Evolutionary conservation across 192 early-diverging fungal species (phyloP).

Genomic region (Coemansia interrupta): DNA sequence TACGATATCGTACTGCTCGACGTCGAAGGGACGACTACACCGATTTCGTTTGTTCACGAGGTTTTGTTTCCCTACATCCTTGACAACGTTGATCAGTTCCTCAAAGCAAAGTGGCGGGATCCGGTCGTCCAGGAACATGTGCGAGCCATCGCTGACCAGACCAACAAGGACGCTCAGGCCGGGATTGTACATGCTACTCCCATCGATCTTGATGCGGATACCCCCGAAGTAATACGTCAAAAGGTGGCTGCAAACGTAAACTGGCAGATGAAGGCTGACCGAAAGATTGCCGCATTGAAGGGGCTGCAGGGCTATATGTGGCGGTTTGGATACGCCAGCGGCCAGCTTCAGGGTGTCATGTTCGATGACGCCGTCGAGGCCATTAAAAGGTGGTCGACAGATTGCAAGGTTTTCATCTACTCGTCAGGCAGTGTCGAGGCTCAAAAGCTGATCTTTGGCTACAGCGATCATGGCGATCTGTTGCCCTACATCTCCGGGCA

Average conservation of each 20-base stretch:
- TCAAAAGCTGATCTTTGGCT: constrained; percentile 90
- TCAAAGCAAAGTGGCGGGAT: constrained; percentile 58
- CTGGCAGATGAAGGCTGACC: constrained; percentile 82
- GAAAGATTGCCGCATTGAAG: constrained; percentile 88
- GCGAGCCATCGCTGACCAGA: constrained; percentile 55
- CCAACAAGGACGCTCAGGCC: constrained; percentile 28
- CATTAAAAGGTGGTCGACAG: constrained; percentile 66
- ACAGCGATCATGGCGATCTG: constrained; percentile 76
- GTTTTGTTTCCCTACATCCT: constrained; percentile 86
- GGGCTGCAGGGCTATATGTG: constrained; percentile 96
- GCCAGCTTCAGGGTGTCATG: constrained; percentile 71
- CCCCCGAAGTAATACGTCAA: constrained; percentile 12
- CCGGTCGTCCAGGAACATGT: constrained; percentile 46
- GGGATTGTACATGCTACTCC: constrained; percentile 8
- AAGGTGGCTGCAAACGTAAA: constrained; percentile 58
- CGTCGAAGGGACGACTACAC: constrained; percentile 94
- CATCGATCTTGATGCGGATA: constrained; percentile 21
- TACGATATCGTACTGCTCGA: constrained; percentile 64
- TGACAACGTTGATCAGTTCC: constrained; percentile 60
- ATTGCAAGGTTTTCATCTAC: constrained; percentile 83
- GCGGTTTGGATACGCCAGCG: constrained; percentile 76
- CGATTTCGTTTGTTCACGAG: constrained; percentile 95
- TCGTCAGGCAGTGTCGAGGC: constrained; percentile 92
- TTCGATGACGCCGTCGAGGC: constrained; percentile 84
- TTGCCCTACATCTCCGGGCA: constrained; percentile 73